Base-by-base conservation (phyloP, 2,329 filamentous ascomycete genomes). In the Orbilia blumenaviensis region DNA sequence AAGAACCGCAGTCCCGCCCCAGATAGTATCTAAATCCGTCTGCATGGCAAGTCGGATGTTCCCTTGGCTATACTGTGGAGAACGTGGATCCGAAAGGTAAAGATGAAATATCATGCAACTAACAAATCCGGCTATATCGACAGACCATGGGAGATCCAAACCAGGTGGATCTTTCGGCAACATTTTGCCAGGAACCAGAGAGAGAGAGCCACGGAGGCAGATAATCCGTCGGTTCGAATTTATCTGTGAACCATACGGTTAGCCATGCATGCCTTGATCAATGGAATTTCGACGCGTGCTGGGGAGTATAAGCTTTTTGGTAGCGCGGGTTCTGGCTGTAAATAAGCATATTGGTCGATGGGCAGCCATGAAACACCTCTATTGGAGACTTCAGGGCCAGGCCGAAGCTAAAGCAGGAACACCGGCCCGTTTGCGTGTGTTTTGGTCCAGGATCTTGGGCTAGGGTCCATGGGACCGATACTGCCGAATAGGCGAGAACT, bases 331-430 rank as follows among this genome's bases (percentile, higher is more conserved):
- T n/a, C n/a, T n/a, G n/a, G n/a, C n/a, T n/a, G 41, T 7, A 18
- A n/a, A 66, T 52, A 56, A 52, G 44, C 48, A 32, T 29, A 38
- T 14, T 66, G 41, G 50, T 32, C 16, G 2, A 3, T 27, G 32
- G 42, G 50, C 10, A n/a, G 18, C 18, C 38, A 34, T 76, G 72
- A 76, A 76, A 76, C 72, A 36, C 21, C 21, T 23, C 14, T 44
- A 12, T 32, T 66, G 32, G 50, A 27, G 54, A n/a, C 21, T 10
- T 23, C 42, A 48, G 27, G 60, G 48, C 21, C 27, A 18, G n/a
- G 23, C 58, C 32, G 60, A 61, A 64, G 56, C 56, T 69, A 76
- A 76, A 76, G 72, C 72, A 76, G 72, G 72, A 76, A 76, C 72
- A 25, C 72, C 72, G 72, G 72, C 72, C 72, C 72, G 72, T 66